Evolutionary conservation across 257 asterid species (phyloP).

Genomic region (Ligustrum vulgare): DNA sequence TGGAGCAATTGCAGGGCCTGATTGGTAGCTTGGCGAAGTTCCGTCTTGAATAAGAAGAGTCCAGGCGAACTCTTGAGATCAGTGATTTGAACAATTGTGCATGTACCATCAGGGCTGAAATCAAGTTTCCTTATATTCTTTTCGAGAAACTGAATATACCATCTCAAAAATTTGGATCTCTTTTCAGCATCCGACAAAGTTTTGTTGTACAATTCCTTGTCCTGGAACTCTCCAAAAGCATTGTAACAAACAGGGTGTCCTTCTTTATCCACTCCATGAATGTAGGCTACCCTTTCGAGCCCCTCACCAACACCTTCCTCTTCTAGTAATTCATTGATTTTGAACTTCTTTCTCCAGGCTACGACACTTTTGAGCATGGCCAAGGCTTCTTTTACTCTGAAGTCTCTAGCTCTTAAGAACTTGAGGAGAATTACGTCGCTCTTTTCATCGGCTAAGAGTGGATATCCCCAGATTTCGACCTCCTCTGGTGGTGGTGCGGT

Average conservation of each 20-base stretch:
- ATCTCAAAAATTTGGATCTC: conserved; percentile 64
- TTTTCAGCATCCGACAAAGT: conserved; percentile 88
- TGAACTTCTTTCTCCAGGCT: conserved; percentile 79
- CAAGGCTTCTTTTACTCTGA: conserved; percentile 86
- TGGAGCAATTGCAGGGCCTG: conserved; percentile 89
- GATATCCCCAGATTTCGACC: conserved; percentile 79
- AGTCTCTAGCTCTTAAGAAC: conserved; percentile 84
- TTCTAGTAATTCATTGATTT: conserved; percentile 59
- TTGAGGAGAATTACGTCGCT: conserved; percentile 84
- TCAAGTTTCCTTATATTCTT: conserved; percentile 75
- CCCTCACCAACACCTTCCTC: conserved; percentile 60
- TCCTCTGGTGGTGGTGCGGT: conserved; percentile 61
- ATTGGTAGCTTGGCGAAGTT: conserved; percentile 74
- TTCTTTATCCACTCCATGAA: conserved; percentile 80
- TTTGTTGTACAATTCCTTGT: conserved; percentile 76
- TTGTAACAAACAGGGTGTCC: conserved; percentile 89
- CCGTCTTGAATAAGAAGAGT: conserved; percentile 71
- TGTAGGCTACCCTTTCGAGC: conserved; percentile 76
- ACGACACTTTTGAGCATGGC: conserved; percentile 85
- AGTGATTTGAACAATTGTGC: conserved; percentile 81
- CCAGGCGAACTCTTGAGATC: conserved; percentile 93
- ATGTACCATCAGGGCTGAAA: conserved; percentile 71
- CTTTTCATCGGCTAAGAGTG: conserved; percentile 68
- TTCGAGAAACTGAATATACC: conserved; percentile 81
- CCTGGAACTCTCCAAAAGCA: conserved; percentile 84